These are phyloP conservation scores for Populus simonii DNA, from an alignment of 345 rosid genomes.

Conservation along the genomic window DNA sequence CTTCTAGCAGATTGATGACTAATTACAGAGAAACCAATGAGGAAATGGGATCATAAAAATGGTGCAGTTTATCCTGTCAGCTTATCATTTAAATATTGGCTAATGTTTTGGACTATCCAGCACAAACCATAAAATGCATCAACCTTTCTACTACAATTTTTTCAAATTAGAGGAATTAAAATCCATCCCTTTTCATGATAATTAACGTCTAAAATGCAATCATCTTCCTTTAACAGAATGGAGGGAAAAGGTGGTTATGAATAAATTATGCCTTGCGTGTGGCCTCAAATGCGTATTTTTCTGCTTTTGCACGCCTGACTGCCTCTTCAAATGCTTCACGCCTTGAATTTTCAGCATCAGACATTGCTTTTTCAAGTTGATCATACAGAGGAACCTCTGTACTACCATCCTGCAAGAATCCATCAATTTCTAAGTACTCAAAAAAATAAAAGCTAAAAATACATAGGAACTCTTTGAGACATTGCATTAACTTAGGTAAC, in stretches of 20 bases:
- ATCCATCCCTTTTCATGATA: not conserved
- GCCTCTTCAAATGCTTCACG: slow-evolving; percentile 62
- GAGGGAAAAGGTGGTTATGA: not conserved
- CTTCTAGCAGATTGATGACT: not conserved
- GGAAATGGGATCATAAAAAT: not conserved
- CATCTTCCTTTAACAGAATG: not conserved
- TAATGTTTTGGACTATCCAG: not conserved
- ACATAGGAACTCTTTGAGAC: not conserved
- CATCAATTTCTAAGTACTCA: slow-evolving; percentile 15
- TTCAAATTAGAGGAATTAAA: not conserved
- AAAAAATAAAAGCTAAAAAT: not conserved
- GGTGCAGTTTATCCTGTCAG: not conserved
- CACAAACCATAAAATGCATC: not conserved
- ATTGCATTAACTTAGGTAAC: not conserved
- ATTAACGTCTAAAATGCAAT: not conserved
- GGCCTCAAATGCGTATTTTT: slow-evolving; percentile 63
- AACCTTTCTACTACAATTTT: not conserved
- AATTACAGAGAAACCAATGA: not conserved
- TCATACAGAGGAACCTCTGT: slow-evolving; percentile 44
- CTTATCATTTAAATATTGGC: not conserved
- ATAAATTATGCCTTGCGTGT: slow-evolving; percentile 51
- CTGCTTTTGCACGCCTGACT: slow-evolving; percentile 58
- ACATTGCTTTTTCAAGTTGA: slow-evolving; percentile 52
- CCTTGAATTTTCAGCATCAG: slow-evolving; percentile 59
- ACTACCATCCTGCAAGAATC: slow-evolving; percentile 55